These are phyloP conservation scores for Colletotrichum australisinense DNA, from an alignment of 2,329 filamentous ascomycete species.

Conservation along the genomic window DNA sequence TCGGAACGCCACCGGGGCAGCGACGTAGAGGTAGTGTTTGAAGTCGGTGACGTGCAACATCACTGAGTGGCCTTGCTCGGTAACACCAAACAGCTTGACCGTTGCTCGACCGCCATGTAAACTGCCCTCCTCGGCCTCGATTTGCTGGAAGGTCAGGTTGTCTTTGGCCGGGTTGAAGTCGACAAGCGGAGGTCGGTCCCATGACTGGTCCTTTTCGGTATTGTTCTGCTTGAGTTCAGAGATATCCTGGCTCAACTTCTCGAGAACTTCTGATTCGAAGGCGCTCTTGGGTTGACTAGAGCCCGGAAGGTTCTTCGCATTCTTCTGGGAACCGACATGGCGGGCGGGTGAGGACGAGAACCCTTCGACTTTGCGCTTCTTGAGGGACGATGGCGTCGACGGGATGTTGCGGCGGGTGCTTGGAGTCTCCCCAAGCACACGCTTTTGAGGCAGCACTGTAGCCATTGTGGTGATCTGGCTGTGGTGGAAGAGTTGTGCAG, in stretches of 20 bases:
- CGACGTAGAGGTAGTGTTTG: constrained; percentile 94
- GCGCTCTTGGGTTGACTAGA: constrained; percentile 88
- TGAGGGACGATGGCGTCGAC: constrained; percentile 68
- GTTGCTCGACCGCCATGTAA: constrained; percentile 80
- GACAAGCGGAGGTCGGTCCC: constrained; percentile 74
- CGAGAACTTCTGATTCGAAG: constrained; percentile 93
- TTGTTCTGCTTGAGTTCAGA: constrained; percentile 86
- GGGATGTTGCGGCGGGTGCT: constrained; percentile 72
- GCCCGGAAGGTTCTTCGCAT: constrained; percentile 69
- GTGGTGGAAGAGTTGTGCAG: background rate
- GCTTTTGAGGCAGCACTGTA: constrained; percentile 74
- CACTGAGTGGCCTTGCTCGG: constrained; percentile 85
- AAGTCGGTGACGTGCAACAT: constrained; percentile 96
- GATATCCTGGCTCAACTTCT: constrained; percentile 96
- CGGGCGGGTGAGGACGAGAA: constrained; percentile 65
- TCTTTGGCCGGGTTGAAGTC: constrained; percentile 69
- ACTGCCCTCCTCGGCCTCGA: constrained; percentile 92
- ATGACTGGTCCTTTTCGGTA: constrained; percentile 92
- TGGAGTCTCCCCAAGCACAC: constrained; percentile 76
- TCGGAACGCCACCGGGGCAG: constrained; percentile 85
- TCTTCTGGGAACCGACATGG: constrained; percentile 72
- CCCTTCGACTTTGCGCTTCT: constrained; percentile 86
- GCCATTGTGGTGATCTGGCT: constrained; percentile 52
- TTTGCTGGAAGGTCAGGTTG: constrained; percentile 90
- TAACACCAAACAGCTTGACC: constrained; percentile 94